A percentile compares a stretch with the other conserved stretches of the same genome.
phyloP scores from a whole-genome alignment of 2,329 filamentous ascomycete species.

The Diaporthe sp. region DNA sequence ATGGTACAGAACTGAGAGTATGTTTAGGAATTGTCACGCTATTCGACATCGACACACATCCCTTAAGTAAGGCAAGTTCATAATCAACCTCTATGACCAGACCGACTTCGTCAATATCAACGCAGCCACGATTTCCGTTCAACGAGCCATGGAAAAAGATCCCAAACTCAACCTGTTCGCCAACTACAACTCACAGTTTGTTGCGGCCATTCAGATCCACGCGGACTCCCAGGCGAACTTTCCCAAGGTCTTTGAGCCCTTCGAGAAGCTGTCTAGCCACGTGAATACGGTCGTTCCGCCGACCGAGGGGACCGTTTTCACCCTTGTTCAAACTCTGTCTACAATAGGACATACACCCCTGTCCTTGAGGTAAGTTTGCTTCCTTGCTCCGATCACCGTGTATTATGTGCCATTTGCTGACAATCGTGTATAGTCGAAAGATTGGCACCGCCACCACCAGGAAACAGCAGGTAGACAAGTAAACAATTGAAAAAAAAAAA shows the following conservation, averaged over 20 bases:
- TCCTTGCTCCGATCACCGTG: not conserved
- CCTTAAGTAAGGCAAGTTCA: conserved; percentile 35
- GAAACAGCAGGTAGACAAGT: too few species aligned
- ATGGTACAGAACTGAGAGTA: too few species aligned
- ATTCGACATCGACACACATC: conserved; percentile 36
- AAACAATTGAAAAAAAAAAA: too few species aligned
- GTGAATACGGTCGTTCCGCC: not conserved
- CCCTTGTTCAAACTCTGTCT: not conserved
- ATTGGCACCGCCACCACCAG: conserved; percentile 15
- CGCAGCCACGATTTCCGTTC: conserved; percentile 25
- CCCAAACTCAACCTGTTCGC: conserved; percentile 34
- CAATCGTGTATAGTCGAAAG: not conserved
- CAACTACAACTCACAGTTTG: conserved; percentile 30
- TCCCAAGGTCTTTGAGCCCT: conserved; percentile 33
- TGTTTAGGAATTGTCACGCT: conserved; percentile 37
- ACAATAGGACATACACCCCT: not conserved
- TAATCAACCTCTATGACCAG: conserved; percentile 35
- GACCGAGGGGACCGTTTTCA: conserved; percentile 7
- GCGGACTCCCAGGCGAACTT: conserved; percentile 25
- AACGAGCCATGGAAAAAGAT: conserved; percentile 38
- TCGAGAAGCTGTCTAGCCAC: conserved; percentile 32
- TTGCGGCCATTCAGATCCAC: conserved; percentile 35
- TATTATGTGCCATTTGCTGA: not conserved
- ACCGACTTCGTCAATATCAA: conserved; percentile 35
- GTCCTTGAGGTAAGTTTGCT: not conserved